Conservation (phyloP, 345 rosid genomes). For the Diplotaxis tenuifolia region DNA sequence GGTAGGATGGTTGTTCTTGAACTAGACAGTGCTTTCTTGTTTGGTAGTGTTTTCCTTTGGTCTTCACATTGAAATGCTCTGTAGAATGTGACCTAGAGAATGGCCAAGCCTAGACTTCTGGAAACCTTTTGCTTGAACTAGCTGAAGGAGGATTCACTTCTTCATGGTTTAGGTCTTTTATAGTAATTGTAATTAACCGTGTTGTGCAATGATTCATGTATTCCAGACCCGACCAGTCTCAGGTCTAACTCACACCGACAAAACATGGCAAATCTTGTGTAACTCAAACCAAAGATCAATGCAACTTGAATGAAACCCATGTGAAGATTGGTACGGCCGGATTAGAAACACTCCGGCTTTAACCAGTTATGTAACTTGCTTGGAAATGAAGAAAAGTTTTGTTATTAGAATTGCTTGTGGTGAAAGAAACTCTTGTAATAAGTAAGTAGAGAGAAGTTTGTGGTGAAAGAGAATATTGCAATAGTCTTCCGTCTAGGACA, state of each 20-base stretch:
- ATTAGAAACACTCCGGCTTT: not conserved
- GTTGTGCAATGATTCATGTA: conserved; percentile 25
- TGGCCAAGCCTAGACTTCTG: no score
- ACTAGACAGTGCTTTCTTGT: not conserved
- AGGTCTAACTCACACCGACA: conserved; percentile 68
- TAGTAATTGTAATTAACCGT: conserved; percentile 23
- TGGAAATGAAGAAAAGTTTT: conserved; percentile 17
- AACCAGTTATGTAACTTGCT: not conserved
- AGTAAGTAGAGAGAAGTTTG: conserved; percentile 9
- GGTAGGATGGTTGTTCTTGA: not conserved
- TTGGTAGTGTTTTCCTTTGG: conserved; percentile 42
- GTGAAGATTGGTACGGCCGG: conserved; percentile 29
- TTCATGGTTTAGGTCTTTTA: conserved; percentile 19
- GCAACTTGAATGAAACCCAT: conserved; percentile 75
- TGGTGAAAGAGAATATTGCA: no score
- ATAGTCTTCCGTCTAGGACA: no score
- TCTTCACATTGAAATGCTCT: conserved; percentile 57
- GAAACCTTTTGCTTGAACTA: conserved; percentile 42
- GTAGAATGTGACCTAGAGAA: conserved; percentile 70
- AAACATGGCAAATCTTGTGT: conserved; percentile 86
- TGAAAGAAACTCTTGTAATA: not conserved
- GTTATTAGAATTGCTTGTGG: conserved; percentile 13
- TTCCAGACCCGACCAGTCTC: conserved; percentile 22
- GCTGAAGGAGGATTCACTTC: conserved; percentile 38
- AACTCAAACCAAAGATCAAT: conserved; percentile 83